Evolutionary conservation across 1,139 yeast genomes (phyloP).

Genomic region (Suhomyces atakaporum): DNA sequence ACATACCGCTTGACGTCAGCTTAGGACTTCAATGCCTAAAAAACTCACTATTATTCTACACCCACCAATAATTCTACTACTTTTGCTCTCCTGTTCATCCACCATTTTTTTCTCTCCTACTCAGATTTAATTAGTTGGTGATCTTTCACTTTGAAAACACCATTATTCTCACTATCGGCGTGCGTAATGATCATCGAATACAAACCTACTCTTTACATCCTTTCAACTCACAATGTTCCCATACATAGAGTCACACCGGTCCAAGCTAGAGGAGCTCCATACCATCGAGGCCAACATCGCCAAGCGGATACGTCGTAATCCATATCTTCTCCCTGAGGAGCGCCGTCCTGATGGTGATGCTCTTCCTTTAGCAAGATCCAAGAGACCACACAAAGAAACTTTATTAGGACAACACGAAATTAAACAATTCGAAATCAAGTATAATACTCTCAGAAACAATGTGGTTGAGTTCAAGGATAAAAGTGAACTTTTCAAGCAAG

Average conservation of each 20-base stretch:
- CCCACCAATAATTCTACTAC: too few relatives aligned
- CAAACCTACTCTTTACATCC: too few relatives aligned
- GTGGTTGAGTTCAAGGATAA: conserved; percentile 27
- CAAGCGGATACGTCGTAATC: conserved; percentile 35
- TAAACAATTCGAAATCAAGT: conserved; percentile 50
- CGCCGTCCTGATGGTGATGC: conserved; percentile 6
- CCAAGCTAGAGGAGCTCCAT: conserved; percentile 41
- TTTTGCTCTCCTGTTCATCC: too few relatives aligned
- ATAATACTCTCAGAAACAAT: conserved; percentile 30
- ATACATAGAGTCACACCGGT: conserved; percentile 39
- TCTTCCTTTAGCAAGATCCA: conserved; percentile 16
- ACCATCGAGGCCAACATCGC: conserved; percentile 35
- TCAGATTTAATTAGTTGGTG: too few relatives aligned
- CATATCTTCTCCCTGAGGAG: conserved; percentile 19
- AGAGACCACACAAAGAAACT: conserved; percentile 46
- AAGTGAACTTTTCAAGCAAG: conserved; percentile 21
- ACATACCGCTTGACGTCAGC: too few relatives aligned
- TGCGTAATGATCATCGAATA: too few relatives aligned
- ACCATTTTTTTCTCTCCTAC: too few relatives aligned
- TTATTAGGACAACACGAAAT: conserved; percentile 73
- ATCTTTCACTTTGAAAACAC: too few relatives aligned
- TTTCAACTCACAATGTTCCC: conserved; percentile 26
- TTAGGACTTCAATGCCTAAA: too few relatives aligned
- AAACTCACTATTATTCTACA: too few relatives aligned
- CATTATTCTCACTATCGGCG: too few relatives aligned